phyloP scores from a whole-genome alignment of 257 asterid genomes.

The Lavandula angustifolia region DNA sequence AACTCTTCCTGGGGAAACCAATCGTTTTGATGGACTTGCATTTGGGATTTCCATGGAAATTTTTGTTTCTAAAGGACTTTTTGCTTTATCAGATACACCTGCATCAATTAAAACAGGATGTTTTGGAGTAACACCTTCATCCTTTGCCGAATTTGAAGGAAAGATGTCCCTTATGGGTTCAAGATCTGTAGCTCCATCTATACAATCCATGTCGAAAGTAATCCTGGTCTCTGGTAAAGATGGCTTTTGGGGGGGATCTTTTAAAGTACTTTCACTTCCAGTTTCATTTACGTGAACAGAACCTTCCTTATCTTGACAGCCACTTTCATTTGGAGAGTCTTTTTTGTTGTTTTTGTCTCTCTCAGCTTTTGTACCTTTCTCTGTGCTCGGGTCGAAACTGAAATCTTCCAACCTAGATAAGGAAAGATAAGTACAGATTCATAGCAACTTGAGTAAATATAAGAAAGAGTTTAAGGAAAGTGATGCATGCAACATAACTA shows the following conservation, averaged over 20 bases:
- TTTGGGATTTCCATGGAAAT: slow-evolving; percentile 38
- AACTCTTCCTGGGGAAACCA: slow-evolving; percentile 37
- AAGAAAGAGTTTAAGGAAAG: slow-evolving; percentile 21
- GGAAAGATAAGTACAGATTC: slow-evolving; percentile 23
- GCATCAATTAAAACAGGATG: slow-evolving; percentile 34
- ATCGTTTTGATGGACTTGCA: slow-evolving; percentile 41
- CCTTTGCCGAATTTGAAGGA: slow-evolving; percentile 40
- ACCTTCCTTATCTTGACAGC: slow-evolving; percentile 45
- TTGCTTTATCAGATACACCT: slow-evolving; percentile 40
- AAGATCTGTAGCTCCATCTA: slow-evolving; percentile 38
- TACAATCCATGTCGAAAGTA: slow-evolving; percentile 41
- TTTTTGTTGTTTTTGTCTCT: slow-evolving; percentile 35
- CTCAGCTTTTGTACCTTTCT: slow-evolving; percentile 45
- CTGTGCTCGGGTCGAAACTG: slow-evolving; percentile 49
- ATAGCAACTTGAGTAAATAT: slow-evolving; percentile 3
- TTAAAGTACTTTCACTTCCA: slow-evolving; percentile 39
- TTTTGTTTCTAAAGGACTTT: slow-evolving; percentile 31
- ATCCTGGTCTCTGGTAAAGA: slow-evolving; percentile 35
- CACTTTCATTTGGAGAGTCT: slow-evolving; percentile 33
- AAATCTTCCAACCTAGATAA: slow-evolving; percentile 60
- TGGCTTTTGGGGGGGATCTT: slow-evolving; percentile 39
- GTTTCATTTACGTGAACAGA: slow-evolving; percentile 33
- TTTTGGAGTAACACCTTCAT: slow-evolving; percentile 37
- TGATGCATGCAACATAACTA: slow-evolving; percentile 19
- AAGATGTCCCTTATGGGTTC: slow-evolving; percentile 37